phyloP scores from a whole-genome alignment of 176 grass and related monocot species.

The Paspalum vaginatum region DNA sequence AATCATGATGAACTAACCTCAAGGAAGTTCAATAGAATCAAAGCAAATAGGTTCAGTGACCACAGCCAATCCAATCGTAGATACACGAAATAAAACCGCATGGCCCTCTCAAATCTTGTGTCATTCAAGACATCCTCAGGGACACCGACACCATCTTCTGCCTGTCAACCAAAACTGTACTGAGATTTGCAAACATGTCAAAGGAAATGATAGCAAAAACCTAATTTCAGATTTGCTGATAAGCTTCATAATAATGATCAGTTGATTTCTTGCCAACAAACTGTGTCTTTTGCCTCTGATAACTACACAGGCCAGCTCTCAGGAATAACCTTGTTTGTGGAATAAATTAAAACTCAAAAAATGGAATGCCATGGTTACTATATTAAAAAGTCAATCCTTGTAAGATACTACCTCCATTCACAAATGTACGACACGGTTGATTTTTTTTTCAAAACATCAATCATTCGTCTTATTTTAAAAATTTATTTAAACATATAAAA shows the following conservation, averaged over 20 bases:
- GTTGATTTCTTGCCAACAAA: not conserved
- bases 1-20: slow-evolving; percentile 62
- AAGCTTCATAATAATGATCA: not conserved
- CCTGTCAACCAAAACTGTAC: slow-evolving; percentile 51
- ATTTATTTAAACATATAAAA: too few species aligned
- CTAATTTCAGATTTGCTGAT: slow-evolving; percentile 5
- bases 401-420: too few species aligned
- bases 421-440: too few species aligned
- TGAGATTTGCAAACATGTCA: slow-evolving; percentile 27
- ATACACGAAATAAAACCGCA: slow-evolving; percentile 86
- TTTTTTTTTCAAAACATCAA: too few species aligned
- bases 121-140: slow-evolving; percentile 86
- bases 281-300: not conserved
- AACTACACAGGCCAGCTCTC: slow-evolving; percentile 19
- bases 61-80: slow-evolving; percentile 81
- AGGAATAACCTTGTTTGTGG: not conserved
- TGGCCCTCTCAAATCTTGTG: slow-evolving; percentile 70
- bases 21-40: slow-evolving; percentile 90
- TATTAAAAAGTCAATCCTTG: slow-evolving; percentile 1
- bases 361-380: not conserved
- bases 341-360: not conserved
- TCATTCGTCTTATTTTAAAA: too few species aligned
- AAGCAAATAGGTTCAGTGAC: slow-evolving; percentile 91
- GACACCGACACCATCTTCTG: slow-evolving; percentile 91
- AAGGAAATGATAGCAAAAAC: not conserved